A percentile compares a stretch with the other conserved stretches of the same genome.
phyloP scores from a whole-genome alignment of 2,329 filamentous ascomycete genomes.

The Trichoderma atroviride region DNA sequence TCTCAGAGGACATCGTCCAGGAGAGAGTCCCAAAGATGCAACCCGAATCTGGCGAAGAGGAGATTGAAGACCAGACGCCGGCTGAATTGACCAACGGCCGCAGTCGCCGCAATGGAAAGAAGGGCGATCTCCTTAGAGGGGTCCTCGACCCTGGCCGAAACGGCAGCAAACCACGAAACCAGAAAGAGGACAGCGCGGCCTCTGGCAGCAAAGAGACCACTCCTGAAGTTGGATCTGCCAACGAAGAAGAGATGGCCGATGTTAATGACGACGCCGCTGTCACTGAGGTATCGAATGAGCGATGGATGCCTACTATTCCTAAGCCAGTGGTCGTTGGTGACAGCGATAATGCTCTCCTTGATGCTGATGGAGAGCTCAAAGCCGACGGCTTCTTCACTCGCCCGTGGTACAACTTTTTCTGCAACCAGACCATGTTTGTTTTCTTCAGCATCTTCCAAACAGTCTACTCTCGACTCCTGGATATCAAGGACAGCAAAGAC shows the following conservation, averaged over 20 bases:
- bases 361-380: conserved; percentile 65
- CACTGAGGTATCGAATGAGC: conserved; percentile 65
- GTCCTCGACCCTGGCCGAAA: conserved; percentile 79
- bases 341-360: conserved; percentile 60
- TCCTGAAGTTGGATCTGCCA: conserved; percentile 76
- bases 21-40: conserved; percentile 70
- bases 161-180: conserved; percentile 67
- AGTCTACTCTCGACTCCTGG: conserved; percentile 81
- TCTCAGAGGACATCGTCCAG: conserved; percentile 69
- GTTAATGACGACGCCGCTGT: conserved; percentile 58
- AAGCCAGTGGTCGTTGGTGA: conserved; percentile 55
- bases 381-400: conserved; percentile 80
- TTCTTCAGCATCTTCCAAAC: conserved; percentile 93
- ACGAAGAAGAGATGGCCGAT: conserved; percentile 74
- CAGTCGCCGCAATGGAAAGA: conserved; percentile 72
- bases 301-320: conserved; percentile 66
- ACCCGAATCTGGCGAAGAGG: conserved; percentile 73
- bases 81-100: conserved; percentile 71
- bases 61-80: conserved; percentile 71
- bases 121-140: conserved; percentile 78
- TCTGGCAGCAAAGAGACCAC: conserved; percentile 86
- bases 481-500: conserved; percentile 78
- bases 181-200: conserved; percentile 75
- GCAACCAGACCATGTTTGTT: conserved; percentile 87
- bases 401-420: conserved; percentile 84